A percentile compares a stretch with the other conserved stretches of the same genome.
phyloP scores from a whole-genome alignment of 805 yeast species.

The Hanseniaspora jakobsenii region DNA sequence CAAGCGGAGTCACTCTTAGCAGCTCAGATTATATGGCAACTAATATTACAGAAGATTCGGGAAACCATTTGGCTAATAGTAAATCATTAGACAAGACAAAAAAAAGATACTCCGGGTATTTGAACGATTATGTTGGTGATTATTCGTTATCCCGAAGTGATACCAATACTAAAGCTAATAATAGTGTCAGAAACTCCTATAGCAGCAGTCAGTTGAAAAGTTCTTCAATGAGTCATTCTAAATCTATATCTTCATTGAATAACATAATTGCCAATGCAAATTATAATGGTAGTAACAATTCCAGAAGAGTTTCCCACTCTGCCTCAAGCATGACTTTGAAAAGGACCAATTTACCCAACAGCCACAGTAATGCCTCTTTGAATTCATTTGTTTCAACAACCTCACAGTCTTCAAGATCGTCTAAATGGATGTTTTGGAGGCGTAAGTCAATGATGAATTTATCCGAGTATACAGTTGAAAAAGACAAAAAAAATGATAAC shows the following conservation, averaged over 20 bases:
- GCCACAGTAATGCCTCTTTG: constrained; percentile 22
- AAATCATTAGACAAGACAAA: constrained; percentile 3
- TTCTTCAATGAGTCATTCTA: constrained; percentile 8
- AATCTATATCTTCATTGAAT: constrained; percentile 11
- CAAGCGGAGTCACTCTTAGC: background rate
- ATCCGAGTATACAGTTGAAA: constrained; percentile 1
- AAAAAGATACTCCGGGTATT: constrained; percentile 14
- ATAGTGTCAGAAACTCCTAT: background rate
- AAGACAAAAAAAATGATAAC: background rate
- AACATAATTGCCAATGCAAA: constrained; percentile 11
- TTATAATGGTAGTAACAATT: constrained; percentile 1
- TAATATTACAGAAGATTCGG: constrained; percentile 10
- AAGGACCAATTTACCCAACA: constrained; percentile 16
- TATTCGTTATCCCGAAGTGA: background rate
- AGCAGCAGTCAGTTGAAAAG: no score
- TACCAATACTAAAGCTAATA: background rate
- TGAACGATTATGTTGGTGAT: constrained; percentile 13
- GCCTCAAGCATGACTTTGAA: constrained; percentile 5
- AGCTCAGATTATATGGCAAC: constrained; percentile 10
- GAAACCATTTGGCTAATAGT: background rate
- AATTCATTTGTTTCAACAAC: constrained; percentile 14
- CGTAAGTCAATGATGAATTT: constrained; percentile 17
- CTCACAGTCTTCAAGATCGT: constrained; percentile 15
- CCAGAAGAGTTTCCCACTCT: background rate
- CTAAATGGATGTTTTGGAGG: constrained; percentile 29